phyloP scores from a whole-genome alignment of 176 grass and related monocot species.

The Poa annua region DNA sequence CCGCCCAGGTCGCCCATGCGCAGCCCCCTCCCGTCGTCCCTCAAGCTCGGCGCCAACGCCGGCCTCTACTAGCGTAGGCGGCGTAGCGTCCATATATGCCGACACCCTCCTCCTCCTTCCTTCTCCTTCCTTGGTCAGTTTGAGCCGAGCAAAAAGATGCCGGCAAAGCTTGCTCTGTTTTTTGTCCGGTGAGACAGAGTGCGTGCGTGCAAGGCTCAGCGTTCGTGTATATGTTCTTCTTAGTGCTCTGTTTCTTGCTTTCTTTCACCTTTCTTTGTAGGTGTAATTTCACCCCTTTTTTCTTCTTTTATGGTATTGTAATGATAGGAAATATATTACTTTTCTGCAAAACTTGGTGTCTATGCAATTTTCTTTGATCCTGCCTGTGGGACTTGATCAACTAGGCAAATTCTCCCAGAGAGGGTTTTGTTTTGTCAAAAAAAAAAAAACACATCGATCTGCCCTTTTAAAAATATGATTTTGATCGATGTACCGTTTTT shows the following conservation, averaged over 20 bases:
- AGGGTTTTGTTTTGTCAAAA: background rate
- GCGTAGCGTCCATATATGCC: no score
- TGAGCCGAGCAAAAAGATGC: background rate
- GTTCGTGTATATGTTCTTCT: constrained; percentile 21
- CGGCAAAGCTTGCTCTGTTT: constrained; percentile 37
- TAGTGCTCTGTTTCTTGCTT: background rate
- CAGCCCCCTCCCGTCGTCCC: constrained; percentile 52
- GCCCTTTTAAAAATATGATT: background rate
- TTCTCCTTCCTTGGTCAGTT: background rate
- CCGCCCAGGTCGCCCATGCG: constrained; percentile 76
- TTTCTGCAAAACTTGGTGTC: background rate
- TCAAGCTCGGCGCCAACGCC: constrained; percentile 29
- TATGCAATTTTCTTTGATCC: background rate
- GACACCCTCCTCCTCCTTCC: background rate
- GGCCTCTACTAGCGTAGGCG: background rate
- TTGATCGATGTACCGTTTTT: background rate
- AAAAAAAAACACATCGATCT: no score
- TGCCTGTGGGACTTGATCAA: background rate
- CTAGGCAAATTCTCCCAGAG: background rate
- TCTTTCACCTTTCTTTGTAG: no score
- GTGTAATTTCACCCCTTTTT: no score
- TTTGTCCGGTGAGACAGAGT: background rate
- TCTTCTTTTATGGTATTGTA: constrained; percentile 13
- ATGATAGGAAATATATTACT: constrained; percentile 22
- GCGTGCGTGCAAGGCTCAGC: background rate